Percentiles rank a stretch among this genome's conserved stretches.
Evolutionary conservation across 2,329 filamentous ascomycete species (phyloP).

Genomic region (Cadophora luteo-olivacea): DNA sequence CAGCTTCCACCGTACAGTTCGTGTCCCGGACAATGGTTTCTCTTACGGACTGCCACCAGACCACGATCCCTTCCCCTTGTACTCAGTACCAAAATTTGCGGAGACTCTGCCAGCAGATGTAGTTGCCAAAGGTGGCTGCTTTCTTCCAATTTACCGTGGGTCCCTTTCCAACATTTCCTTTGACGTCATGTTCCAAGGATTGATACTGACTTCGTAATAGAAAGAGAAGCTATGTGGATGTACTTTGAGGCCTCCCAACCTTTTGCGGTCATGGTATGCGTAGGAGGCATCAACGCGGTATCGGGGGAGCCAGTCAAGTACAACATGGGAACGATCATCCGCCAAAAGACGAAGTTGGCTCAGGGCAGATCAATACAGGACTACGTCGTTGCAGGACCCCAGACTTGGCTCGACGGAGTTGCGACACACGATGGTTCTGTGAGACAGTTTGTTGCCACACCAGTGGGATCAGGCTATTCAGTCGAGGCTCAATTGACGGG

Average conservation of each 20-base stretch:
- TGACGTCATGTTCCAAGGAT: no score
- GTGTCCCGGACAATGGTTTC: not conserved
- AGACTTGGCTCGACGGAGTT: not conserved
- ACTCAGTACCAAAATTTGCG: not conserved
- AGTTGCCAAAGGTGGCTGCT: not conserved
- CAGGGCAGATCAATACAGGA: not conserved
- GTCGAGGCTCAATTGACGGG: not conserved
- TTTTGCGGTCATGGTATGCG: not conserved
- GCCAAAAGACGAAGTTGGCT: not conserved
- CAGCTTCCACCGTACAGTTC: not conserved
- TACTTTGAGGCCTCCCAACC: not conserved
- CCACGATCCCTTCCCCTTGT: not conserved
- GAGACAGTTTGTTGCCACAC: not conserved
- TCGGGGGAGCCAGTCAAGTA: not conserved
- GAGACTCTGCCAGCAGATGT: not conserved
- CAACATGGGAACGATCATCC: not conserved
- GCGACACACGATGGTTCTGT: not conserved
- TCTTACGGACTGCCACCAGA: not conserved
- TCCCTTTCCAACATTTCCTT: not conserved
- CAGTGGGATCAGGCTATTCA: not conserved
- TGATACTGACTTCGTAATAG: not conserved
- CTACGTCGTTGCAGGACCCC: not conserved
- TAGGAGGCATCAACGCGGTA: not conserved
- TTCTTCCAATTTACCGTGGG: not conserved
- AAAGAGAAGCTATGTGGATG: not conserved